These are phyloP conservation scores for Lasiosphaeria hispida DNA, from an alignment of 495 filamentous ascomycete species.

Conservation along the genomic window DNA sequence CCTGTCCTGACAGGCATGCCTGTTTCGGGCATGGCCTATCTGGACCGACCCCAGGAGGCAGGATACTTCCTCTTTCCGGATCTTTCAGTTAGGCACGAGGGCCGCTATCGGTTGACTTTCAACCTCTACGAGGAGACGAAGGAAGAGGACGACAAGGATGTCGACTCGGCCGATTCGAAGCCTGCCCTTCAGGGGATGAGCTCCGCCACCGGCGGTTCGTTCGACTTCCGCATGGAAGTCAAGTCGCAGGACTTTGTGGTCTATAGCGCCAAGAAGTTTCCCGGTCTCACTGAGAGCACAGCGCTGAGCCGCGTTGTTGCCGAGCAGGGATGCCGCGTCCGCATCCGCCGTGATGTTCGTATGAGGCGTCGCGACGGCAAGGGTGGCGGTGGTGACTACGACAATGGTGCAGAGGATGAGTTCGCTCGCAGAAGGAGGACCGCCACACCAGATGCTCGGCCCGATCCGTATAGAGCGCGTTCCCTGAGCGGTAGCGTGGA, in stretches of 20 bases:
- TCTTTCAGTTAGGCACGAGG: slow-evolving; percentile 93
- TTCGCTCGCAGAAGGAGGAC: slow-evolving; percentile 56
- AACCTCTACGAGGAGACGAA: slow-evolving; percentile 91
- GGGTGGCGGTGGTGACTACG: slow-evolving; percentile 59
- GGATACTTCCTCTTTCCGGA: slow-evolving; percentile 99
- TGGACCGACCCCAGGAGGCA: slow-evolving; percentile 85
- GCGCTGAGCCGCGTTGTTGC: slow-evolving; percentile 84
- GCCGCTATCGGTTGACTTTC: slow-evolving; percentile 83
- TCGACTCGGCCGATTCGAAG: slow-evolving; percentile 30
- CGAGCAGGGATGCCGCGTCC: slow-evolving; percentile 95
- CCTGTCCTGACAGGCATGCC: slow-evolving; percentile 93
- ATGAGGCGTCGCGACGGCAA: slow-evolving; percentile 90
- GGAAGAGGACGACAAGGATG: slow-evolving; percentile 56
- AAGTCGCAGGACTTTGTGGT: slow-evolving; percentile 85
- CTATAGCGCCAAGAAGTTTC: slow-evolving; percentile 98
- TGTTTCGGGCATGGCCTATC: slow-evolving; percentile 93
- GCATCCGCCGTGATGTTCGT: slow-evolving; percentile 92
- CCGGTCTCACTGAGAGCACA: slow-evolving; percentile 89
- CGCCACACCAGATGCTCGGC: slow-evolving; percentile 59
- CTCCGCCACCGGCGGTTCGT: slow-evolving; percentile 30
- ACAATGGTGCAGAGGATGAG: slow-evolving; percentile 63
- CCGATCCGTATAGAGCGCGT: slow-evolving; percentile 63
- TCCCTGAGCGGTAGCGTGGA: slow-evolving; percentile 73
- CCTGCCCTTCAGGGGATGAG: slow-evolving; percentile 11
- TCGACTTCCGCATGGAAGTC: slow-evolving; percentile 70